phyloP scores from a whole-genome alignment of 208 protist species.

The Crithidia thermophila region DNA sequence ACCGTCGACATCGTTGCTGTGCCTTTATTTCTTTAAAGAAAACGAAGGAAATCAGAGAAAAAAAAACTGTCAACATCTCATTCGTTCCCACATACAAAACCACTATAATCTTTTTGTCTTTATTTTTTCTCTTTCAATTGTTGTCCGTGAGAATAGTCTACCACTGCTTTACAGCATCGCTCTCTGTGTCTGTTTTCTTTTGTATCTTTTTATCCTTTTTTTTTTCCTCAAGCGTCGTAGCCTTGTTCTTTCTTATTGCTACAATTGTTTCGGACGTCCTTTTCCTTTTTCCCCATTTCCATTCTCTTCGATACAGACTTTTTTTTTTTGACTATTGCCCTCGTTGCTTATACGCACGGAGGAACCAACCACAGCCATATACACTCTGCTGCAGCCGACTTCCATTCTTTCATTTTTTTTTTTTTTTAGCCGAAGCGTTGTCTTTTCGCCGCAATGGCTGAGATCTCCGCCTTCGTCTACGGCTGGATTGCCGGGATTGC shows the following conservation, averaged over 20 bases:
- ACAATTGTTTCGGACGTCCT: neutral
- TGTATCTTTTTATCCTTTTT: neutral
- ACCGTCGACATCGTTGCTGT: no score
- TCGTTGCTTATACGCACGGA: slow-evolving; percentile 5
- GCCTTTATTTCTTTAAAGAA: no score
- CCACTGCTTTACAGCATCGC: no score
- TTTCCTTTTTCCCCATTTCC: slow-evolving; percentile 19
- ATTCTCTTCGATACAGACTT: neutral
- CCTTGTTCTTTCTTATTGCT: neutral
- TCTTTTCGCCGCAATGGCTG: slow-evolving; percentile 22
- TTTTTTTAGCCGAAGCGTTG: neutral
- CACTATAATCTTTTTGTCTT: no score
- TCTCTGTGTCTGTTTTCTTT: slow-evolving; percentile 8
- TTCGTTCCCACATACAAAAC: no score
- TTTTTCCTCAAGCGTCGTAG: neutral
- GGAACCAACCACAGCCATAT: no score
- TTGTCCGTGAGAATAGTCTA: no score
- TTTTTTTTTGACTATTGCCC: slow-evolving; percentile 8
- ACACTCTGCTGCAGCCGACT: no score
- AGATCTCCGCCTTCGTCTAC: slow-evolving; percentile 41
- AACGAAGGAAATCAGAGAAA: no score
- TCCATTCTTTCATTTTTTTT: no score
- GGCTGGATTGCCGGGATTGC: slow-evolving; percentile 57
- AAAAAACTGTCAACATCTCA: no score
- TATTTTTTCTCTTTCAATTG: no score